Conservation (phyloP, 192 early-diverging fungal genomes). For the Mycoemilia scoparia region DNA sequence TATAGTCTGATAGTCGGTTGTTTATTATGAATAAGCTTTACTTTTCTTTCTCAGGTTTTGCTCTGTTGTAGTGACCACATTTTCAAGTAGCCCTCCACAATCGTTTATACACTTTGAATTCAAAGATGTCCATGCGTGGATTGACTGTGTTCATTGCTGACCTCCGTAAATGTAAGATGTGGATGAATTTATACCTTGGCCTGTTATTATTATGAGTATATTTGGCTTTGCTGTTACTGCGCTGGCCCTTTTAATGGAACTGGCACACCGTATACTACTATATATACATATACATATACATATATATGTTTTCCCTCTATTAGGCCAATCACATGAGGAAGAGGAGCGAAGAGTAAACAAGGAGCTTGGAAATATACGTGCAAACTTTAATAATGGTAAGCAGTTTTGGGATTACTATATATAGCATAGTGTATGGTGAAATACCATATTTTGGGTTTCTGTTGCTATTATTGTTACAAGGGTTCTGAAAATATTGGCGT, state of each 20-base stretch:
- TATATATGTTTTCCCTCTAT: neutral
- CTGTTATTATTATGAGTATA: conserved; percentile 9
- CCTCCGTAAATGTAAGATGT: conserved; percentile 85
- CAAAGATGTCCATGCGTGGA: conserved; percentile 70
- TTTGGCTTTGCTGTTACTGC: neutral
- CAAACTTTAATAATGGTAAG: conserved; percentile 87
- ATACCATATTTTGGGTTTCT: conserved; percentile 1
- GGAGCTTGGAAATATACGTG: conserved; percentile 95
- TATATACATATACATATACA: too few relatives aligned
- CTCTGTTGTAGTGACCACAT: too few relatives aligned
- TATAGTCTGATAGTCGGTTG: too few relatives aligned
- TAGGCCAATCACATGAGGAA: conserved; percentile 86
- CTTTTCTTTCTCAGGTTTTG: conserved; percentile 4
- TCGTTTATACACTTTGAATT: too few relatives aligned
- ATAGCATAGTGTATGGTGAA: neutral
- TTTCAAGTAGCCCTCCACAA: too few relatives aligned
- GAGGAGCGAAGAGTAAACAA: conserved; percentile 99
- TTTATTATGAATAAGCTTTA: too few relatives aligned
- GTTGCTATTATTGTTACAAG: neutral
- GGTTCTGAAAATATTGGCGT: neutral
- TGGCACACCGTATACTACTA: too few relatives aligned
- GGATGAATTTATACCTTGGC: neutral
- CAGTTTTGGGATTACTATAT: neutral
- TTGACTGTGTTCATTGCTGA: conserved; percentile 93
- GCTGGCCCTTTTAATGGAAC: too few relatives aligned